Base-by-base conservation (phyloP, 2,329 filamentous ascomycete genomes). In the Aspergillus luchuensis region DNA sequence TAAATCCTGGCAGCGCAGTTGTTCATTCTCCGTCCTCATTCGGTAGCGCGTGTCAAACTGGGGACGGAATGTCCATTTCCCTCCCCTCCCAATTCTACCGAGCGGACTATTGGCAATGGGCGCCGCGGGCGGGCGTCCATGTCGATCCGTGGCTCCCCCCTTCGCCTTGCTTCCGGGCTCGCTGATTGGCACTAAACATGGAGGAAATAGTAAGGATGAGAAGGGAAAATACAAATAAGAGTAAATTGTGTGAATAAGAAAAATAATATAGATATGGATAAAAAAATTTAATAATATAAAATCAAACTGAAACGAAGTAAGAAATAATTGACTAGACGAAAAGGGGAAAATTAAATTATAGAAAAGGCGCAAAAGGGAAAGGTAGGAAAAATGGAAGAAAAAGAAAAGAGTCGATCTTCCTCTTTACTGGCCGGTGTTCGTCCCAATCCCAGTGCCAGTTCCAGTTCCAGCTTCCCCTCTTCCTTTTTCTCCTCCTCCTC, bases 101-200 rank as follows among this genome's bases (percentile, higher is more conserved):
- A 71, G 66, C 55, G 50, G 65, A 75, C 73, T 75, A 75, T 75
- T 75, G 73, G 67, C 69, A 73, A 72, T 73, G 70, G 70, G 69
- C 68, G 69, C 62, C 62, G 63, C 60, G 66, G 63, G 56, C 69
- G 69, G 70, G 68, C 67, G 60, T 71, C 72, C 67, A 68, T 70
- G 73, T 75, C 73, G 73, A 76, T 74, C 73, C 68, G 67, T 68
- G 52, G 60, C 62, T 68, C 67, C 33, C 33, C 66, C 69, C 65
- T 64, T 65, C 43, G 66, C 72, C 70, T 74, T 74, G 66, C 71
- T 64, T 72, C 66, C 60, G 50, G 57, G 43, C 60, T 61, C 65
- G 61, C 65, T 71, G 69, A 73, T 75, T 73, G 67, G 70, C 59
- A 66, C 68, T 57, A 56, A 39, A 11, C n/a, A 39, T 36, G 25